Percentiles rank a stretch among this genome's conserved stretches.
phyloP scores from a whole-genome alignment of 306 rosid species.

The Casuarina glauca region DNA sequence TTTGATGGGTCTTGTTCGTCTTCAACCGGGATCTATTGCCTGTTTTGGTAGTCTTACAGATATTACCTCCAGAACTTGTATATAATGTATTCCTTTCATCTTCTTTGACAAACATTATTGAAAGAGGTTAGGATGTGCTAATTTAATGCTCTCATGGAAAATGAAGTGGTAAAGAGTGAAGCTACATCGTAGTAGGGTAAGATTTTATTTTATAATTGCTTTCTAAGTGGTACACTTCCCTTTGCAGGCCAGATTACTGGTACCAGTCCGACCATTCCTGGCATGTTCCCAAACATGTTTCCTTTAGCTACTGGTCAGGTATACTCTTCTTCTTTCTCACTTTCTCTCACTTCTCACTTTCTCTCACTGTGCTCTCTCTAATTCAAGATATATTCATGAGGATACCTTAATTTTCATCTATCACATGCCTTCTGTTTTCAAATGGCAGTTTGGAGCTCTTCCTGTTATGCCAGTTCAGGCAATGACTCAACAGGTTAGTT shows the following conservation, averaged over 20 bases:
- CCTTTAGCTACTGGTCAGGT: slow-evolving; percentile 88
- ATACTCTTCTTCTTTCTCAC: slow-evolving; percentile 27
- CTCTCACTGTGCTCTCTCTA: not conserved
- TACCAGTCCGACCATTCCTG: slow-evolving; percentile 77
- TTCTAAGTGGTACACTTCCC: slow-evolving; percentile 31
- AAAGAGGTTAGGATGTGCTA: slow-evolving; percentile 42
- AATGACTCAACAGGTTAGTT: slow-evolving; percentile 94
- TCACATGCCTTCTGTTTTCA: slow-evolving; percentile 28
- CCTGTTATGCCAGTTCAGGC: slow-evolving; percentile 99
- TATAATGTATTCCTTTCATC: slow-evolving; percentile 42
- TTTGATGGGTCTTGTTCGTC: slow-evolving; percentile 99
- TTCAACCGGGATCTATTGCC: slow-evolving; percentile 86
- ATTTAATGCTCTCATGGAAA: slow-evolving; percentile 24
- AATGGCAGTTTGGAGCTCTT: slow-evolving; percentile 76
- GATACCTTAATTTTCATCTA: not conserved
- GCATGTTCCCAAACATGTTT: slow-evolving; percentile 88
- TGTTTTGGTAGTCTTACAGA: slow-evolving; percentile 88
- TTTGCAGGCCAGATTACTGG: slow-evolving; percentile 89
- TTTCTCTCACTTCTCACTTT: not conserved
- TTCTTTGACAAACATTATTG: slow-evolving; percentile 35
- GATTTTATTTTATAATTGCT: slow-evolving; percentile 19
- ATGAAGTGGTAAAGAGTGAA: slow-evolving; percentile 36
- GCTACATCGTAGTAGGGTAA: slow-evolving; percentile 19
- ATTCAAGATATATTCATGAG: not conserved
- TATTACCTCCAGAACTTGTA: slow-evolving; percentile 67